phyloP scores from a whole-genome alignment of 345 rosid genomes.

The Salix viminalis region DNA sequence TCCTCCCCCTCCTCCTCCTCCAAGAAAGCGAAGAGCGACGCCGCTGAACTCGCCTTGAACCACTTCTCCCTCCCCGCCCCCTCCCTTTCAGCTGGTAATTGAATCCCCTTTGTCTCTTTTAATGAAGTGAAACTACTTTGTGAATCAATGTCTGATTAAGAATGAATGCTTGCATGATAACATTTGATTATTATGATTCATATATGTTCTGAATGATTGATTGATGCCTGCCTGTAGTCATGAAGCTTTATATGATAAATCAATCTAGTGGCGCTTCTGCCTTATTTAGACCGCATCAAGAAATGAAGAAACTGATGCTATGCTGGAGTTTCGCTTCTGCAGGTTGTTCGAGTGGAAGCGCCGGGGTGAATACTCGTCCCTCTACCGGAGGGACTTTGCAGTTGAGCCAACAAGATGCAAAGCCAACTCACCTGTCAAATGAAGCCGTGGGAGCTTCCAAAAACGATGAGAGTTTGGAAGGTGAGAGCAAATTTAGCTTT shows the following conservation, averaged over 20 bases:
- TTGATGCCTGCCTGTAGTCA: not conserved
- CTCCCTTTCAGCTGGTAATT: not conserved
- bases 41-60: constrained; percentile 35
- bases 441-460: constrained; percentile 3
- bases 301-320: not conserved
- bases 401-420: not conserved
- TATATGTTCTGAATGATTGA: not conserved
- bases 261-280: not conserved
- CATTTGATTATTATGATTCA: no score
- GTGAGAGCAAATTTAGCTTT: not conserved
- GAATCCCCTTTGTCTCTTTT: not conserved
- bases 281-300: not conserved
- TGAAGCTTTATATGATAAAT: not conserved
- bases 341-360: constrained; percentile 11
- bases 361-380: not conserved
- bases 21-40: constrained; percentile 43
- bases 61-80: constrained; percentile 12
- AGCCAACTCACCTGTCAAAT: constrained; percentile 5
- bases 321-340: not conserved
- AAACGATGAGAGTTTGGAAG: not conserved
- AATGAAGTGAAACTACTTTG: not conserved
- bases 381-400: not conserved
- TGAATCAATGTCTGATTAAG: not conserved
- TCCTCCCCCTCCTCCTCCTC: constrained; percentile 12
- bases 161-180: not conserved